Percentiles rank a stretch among this genome's conserved stretches.
These are phyloP conservation scores for Celoporthe dispersa DNA, from an alignment of 2,329 filamentous ascomycete species.

Conservation along the genomic window DNA sequence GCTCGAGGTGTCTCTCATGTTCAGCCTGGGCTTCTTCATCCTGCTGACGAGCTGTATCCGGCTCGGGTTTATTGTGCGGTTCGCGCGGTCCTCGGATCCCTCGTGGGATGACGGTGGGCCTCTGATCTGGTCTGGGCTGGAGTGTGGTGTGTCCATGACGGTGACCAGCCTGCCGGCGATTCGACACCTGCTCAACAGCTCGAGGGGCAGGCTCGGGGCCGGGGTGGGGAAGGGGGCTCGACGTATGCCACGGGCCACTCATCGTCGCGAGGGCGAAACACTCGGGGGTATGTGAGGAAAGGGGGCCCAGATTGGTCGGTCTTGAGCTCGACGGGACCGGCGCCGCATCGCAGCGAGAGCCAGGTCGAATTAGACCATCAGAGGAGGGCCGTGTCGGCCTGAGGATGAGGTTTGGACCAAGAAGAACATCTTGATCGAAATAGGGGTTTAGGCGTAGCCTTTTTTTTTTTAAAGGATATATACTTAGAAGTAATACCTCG, in stretches of 20 bases:
- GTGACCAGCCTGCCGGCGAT: slow-evolving; percentile 47
- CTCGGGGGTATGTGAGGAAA: not conserved
- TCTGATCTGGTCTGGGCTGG: slow-evolving; percentile 48
- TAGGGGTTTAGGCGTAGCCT: no score
- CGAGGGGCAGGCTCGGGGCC: slow-evolving; percentile 24
- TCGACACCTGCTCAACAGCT: slow-evolving; percentile 36
- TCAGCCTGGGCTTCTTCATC: slow-evolving; percentile 44
- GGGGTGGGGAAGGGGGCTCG: slow-evolving; percentile 19
- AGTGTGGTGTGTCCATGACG: slow-evolving; percentile 46
- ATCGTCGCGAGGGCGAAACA: not conserved
- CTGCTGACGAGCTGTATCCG: slow-evolving; percentile 42
- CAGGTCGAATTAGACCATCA: slow-evolving; percentile 39
- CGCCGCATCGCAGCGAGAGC: slow-evolving; percentile 34
- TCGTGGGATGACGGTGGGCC: slow-evolving; percentile 47
- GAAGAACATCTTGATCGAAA: no score
- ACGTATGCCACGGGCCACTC: slow-evolving; percentile 6
- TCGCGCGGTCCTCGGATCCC: slow-evolving; percentile 41
- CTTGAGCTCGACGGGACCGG: slow-evolving; percentile 6
- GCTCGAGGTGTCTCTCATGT: slow-evolving; percentile 40
- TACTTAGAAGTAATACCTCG: not conserved
- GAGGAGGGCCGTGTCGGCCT: not conserved
- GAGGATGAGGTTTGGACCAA: not conserved
- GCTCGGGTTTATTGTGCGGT: slow-evolving; percentile 41
- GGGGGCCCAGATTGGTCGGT: slow-evolving; percentile 12
- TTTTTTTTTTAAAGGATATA: not conserved